phyloP scores from a whole-genome alignment of 495 filamentous ascomycete genomes.

The Annulohypoxylon nitens region DNA sequence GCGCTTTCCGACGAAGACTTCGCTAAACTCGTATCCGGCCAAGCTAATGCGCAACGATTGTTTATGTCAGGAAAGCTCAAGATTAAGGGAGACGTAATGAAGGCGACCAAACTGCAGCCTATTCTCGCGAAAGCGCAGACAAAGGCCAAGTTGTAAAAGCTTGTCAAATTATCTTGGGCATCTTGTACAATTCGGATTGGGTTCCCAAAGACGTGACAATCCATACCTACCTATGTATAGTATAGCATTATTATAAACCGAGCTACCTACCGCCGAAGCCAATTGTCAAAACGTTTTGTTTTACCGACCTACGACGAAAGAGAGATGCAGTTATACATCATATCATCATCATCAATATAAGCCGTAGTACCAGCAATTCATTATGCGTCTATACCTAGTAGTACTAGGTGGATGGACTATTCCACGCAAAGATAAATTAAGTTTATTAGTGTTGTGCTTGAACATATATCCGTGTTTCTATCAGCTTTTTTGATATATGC shows the following conservation, averaged over 20 bases:
- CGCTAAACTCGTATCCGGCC: constrained; percentile 80
- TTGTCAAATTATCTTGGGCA: constrained; percentile 7
- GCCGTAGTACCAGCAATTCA: not conserved
- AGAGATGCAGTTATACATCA: not conserved
- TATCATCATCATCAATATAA: not conserved
- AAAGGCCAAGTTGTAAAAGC: constrained; percentile 84
- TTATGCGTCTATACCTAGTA: not conserved
- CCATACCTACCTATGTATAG: not conserved
- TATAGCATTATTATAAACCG: constrained; percentile 6
- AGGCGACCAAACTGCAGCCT: constrained; percentile 96
- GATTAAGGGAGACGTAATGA: constrained; percentile 98
- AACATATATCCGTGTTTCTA: not conserved
- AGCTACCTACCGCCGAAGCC: not conserved
- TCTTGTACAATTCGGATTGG: constrained; percentile 14
- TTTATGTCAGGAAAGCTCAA: constrained; percentile 99
- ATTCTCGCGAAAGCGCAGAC: constrained; percentile 88
- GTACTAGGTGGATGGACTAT: not conserved
- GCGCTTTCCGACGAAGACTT: constrained; percentile 89
- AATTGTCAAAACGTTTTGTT: not conserved
- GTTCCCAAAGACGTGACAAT: constrained; percentile 4
- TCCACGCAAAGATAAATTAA: not conserved
- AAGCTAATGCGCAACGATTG: constrained; percentile 92
- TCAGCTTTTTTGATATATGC: not conserved
- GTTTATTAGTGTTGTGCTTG: not conserved
- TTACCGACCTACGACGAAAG: not conserved